Percentiles rank a stretch among this genome's conserved stretches.
phyloP scores from a whole-genome alignment of 345 rosid genomes.

The Linum trigynum region DNA sequence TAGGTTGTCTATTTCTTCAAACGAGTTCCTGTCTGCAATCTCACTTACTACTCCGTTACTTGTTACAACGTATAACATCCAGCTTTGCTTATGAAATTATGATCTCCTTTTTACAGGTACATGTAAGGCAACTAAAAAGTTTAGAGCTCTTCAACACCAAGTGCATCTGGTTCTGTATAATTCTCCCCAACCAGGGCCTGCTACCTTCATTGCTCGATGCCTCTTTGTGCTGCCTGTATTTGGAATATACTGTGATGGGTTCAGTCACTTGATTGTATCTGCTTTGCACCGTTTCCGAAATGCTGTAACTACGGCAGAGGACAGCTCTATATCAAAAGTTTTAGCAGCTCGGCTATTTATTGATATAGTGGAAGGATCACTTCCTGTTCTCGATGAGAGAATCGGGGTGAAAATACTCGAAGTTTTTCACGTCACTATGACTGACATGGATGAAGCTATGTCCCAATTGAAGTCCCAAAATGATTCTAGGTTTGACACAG shows the following conservation, averaged over 20 bases:
- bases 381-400: conserved; percentile 46
- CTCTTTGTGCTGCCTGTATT: conserved; percentile 65
- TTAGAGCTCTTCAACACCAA: conserved; percentile 62
- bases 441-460: conserved; percentile 46
- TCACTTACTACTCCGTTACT: background rate
- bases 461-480: conserved; percentile 22
- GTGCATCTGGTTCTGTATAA: conserved; percentile 47
- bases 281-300: conserved; percentile 60
- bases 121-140: conserved; percentile 60
- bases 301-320: conserved; percentile 23
- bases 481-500: conserved; percentile 23
- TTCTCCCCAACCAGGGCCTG: conserved; percentile 69
- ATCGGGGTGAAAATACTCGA: conserved; percentile 49
- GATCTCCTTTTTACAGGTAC: conserved; percentile 42
- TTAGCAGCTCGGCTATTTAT: conserved; percentile 56
- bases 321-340: conserved; percentile 39
- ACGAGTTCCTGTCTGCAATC: background rate
- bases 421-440: conserved; percentile 45
- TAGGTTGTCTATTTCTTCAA: background rate
- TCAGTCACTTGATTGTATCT: conserved; percentile 81
- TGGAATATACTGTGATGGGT: conserved; percentile 61
- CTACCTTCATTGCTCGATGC: conserved; percentile 55
- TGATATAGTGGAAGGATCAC: conserved; percentile 37
- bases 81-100: background rate
- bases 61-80: background rate